A percentile compares a stretch with the other conserved stretches of the same genome.
These are phyloP conservation scores for Trichoderma endophyticum DNA, from an alignment of 2,329 filamentous ascomycete species.

Conservation along the genomic window DNA sequence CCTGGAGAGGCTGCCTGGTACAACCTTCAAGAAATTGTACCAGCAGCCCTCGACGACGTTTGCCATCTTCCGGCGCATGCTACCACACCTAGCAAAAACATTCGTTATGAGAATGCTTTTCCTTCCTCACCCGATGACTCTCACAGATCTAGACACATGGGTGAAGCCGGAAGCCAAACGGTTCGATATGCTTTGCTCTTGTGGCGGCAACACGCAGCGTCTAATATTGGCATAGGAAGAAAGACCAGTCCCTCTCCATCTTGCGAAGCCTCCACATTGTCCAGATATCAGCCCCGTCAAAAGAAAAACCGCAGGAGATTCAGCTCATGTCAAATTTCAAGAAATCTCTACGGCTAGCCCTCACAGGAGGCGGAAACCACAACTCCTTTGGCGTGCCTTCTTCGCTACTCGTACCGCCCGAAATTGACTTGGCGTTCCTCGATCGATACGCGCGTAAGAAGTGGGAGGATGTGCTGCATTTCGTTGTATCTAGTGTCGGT, in stretches of 20 bases:
- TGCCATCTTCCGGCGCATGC: slow-evolving; percentile 95
- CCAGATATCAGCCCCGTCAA: slow-evolving; percentile 57
- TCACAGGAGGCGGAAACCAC: slow-evolving; percentile 82
- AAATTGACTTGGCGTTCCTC: slow-evolving; percentile 68
- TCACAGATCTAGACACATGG: slow-evolving; percentile 83
- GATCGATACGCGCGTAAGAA: slow-evolving; percentile 83
- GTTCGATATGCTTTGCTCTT: slow-evolving; percentile 22
- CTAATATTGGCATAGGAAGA: slow-evolving; percentile 52
- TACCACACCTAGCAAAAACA: slow-evolving; percentile 92
- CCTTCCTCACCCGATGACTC: slow-evolving; percentile 73
- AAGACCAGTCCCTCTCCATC: slow-evolving; percentile 76
- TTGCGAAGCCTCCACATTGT: slow-evolving; percentile 86
- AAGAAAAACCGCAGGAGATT: slow-evolving; percentile 66
- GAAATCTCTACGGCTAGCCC: slow-evolving; percentile 75
- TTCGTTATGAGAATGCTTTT: slow-evolving; percentile 96
- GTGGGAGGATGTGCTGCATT: slow-evolving; percentile 96
- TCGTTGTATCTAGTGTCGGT: slow-evolving; percentile 78
- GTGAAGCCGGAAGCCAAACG: slow-evolving; percentile 62
- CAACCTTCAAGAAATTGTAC: slow-evolving; percentile 88
- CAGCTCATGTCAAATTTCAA: slow-evolving; percentile 81
- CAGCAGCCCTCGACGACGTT: slow-evolving; percentile 93
- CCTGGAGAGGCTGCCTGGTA: slow-evolving; percentile 85
- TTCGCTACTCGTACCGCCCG: slow-evolving; percentile 56
- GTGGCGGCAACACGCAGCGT: not conserved
- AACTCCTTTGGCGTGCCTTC: slow-evolving; percentile 90